Conservation (phyloP, 768 basidiomycete species). For the Phylloporus rhodoxanthus region DNA sequence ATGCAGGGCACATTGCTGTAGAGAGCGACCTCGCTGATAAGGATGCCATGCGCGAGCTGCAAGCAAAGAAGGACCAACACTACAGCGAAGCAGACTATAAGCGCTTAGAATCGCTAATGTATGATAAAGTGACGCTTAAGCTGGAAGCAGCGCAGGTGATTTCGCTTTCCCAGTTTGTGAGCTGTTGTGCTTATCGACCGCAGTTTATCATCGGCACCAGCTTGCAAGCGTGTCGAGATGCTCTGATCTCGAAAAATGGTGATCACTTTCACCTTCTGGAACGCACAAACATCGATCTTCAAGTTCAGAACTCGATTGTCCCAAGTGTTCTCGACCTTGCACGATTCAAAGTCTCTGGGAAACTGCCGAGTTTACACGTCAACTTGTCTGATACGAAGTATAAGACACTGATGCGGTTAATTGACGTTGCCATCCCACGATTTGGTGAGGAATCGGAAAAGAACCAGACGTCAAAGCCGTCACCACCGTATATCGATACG, state of each 20-base stretch:
- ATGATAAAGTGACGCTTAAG: slow-evolving; percentile 80
- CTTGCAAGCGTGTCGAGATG: slow-evolving; percentile 74
- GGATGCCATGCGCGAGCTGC: slow-evolving; percentile 66
- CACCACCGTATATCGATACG: slow-evolving; percentile 18
- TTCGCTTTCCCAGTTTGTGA: not conserved
- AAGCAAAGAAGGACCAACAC: slow-evolving; percentile 75
- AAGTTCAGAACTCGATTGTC: slow-evolving; percentile 90
- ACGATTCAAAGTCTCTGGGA: slow-evolving; percentile 86
- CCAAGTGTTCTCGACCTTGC: slow-evolving; percentile 76
- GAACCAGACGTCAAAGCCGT: slow-evolving; percentile 13
- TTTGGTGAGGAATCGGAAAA: slow-evolving; percentile 49
- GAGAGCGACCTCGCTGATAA: slow-evolving; percentile 88
- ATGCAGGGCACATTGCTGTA: slow-evolving; percentile 94
- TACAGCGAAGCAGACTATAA: slow-evolving; percentile 86
- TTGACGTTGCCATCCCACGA: slow-evolving; percentile 86
- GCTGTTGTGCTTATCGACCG: slow-evolving; percentile 6
- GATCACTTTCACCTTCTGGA: slow-evolving; percentile 83
- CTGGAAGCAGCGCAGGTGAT: slow-evolving; percentile 85
- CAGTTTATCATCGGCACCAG: slow-evolving; percentile 89
- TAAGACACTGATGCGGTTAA: slow-evolving; percentile 83
- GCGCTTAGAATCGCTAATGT: slow-evolving; percentile 88
- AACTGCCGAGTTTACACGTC: slow-evolving; percentile 78
- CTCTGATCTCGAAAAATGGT: slow-evolving; percentile 52
- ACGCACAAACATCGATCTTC: slow-evolving; percentile 83
- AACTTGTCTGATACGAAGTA: slow-evolving; percentile 91